Evolutionary conservation across 106 monocot species (phyloP), one percentile per base, ranked within the genome.

Genomic region (Dendrobium officinale): DNA sequence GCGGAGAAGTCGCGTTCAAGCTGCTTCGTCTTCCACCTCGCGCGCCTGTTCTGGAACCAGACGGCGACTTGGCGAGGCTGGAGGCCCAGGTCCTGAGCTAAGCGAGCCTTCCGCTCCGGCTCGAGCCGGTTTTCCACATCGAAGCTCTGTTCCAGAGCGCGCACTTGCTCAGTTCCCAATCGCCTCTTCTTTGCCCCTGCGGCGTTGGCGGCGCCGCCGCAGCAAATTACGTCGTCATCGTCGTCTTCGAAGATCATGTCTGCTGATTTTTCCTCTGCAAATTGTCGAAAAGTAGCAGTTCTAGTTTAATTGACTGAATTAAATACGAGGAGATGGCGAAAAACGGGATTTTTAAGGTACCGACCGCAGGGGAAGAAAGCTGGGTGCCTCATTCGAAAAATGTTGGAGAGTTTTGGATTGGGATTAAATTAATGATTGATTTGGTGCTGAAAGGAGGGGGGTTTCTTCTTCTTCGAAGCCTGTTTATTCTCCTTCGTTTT

Each of bases 41-140:
- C 96, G 7, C 96, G 91, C 22, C 96, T 82, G 89, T 96, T 96
- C 82, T 96, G 96, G 84, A 96, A 96, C 96, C 96, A 96, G 80
- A 96, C 88, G 27, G 96, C 96, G 41, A 96, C 91, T 82, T 93
- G 96, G 31, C 91, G 85, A 0, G 96, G 96, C 79, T 93, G 91
- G 33, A 96, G 85, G 44, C 96, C 93, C 40, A 96, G 89, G 55
- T 93, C 93, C 81, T 82, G 85, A 2, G 96, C 96, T 2, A 96
- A 86, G 55, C 82, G 81, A 41, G 81, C 84, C 86, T 93, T 96
- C 22, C 93, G 77, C 82, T 91, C 96, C 22, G 96, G 93, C 56
- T 90, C 93, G 1, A 96, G 83, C 85, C 91, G 93, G 82, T 91
- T 93, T 82, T 93, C 96, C 61, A 86, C 80, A 79, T 88, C 91